These are phyloP conservation scores for Lactarius hengduanensis DNA, from an alignment of 768 basidiomycete species.

Conservation along the genomic window DNA sequence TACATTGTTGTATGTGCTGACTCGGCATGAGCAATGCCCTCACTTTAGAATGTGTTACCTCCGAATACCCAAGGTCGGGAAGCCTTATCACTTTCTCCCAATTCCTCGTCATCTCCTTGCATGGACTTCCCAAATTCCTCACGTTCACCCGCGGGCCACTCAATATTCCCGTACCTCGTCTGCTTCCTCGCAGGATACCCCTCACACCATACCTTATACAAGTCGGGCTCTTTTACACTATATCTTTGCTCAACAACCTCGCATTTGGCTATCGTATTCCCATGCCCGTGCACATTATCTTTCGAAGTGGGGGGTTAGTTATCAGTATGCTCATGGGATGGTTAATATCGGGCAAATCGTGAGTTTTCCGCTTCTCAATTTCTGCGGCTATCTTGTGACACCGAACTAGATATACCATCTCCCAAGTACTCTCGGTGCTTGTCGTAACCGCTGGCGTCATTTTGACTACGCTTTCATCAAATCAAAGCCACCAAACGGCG, in stretches of 20 bases:
- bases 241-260: slow-evolving; percentile 86
- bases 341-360: slow-evolving; percentile 63
- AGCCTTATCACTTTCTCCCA: slow-evolving; percentile 87
- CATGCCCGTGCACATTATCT: slow-evolving; percentile 93
- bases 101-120: slow-evolving; percentile 72
- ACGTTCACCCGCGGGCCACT: slow-evolving; percentile 24
- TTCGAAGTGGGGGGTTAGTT: slow-evolving; percentile 83
- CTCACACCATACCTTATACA: slow-evolving; percentile 72
- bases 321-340: slow-evolving; percentile 82
- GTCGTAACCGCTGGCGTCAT: slow-evolving; percentile 78
- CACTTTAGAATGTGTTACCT: slow-evolving; percentile 71
- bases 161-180: slow-evolving; percentile 40
- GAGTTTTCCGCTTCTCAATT: slow-evolving; percentile 30
- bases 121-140: slow-evolving; percentile 67
- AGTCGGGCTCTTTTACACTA: slow-evolving; percentile 74
- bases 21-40: slow-evolving; percentile 61
- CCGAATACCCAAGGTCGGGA: slow-evolving; percentile 66
- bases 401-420: slow-evolving; percentile 50
- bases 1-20: slow-evolving; percentile 4
- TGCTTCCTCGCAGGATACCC: slow-evolving; percentile 67
- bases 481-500: slow-evolving; percentile 9
- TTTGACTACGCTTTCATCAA: slow-evolving; percentile 78
- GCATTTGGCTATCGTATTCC: slow-evolving; percentile 86
- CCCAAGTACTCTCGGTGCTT: slow-evolving; percentile 73
- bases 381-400: slow-evolving; percentile 24